Evolutionary conservation across 148 eudicot genomes (phyloP).

Genomic region (Spergularia marina): DNA sequence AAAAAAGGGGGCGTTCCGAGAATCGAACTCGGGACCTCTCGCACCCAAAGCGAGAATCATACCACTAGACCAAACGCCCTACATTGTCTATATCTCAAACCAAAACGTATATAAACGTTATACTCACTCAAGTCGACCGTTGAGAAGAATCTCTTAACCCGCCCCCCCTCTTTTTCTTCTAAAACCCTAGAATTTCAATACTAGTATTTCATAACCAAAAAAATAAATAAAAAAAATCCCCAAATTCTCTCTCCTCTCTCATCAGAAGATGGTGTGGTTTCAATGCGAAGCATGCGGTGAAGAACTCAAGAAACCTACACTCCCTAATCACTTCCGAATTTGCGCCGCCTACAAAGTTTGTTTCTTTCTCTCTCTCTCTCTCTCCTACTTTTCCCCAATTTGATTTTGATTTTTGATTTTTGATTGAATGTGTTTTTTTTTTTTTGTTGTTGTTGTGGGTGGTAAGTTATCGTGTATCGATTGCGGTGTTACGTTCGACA

Average conservation of each 20-base stretch:
- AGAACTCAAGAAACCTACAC: slow-evolving; percentile 85
- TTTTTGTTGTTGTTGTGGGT: not conserved
- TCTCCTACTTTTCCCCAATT: not conserved
- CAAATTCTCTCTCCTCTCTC: too few species aligned
- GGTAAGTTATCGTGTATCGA: slow-evolving; percentile 84
- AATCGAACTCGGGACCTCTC: slow-evolving; percentile 50
- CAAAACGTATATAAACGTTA: too few species aligned
- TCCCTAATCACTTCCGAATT: slow-evolving; percentile 65
- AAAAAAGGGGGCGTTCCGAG: slow-evolving; percentile 36
- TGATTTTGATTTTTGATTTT: not conserved
- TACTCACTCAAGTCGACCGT: too few species aligned
- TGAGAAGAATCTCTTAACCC: too few species aligned
- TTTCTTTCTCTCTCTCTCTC: not conserved
- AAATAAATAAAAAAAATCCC: too few species aligned
- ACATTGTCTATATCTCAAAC: not conserved
- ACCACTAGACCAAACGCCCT: slow-evolving; percentile 50
- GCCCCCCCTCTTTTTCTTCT: too few species aligned
- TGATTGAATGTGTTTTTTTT: not conserved
- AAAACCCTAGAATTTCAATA: too few species aligned
- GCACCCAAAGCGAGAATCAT: slow-evolving; percentile 50
- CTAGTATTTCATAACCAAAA: too few species aligned
- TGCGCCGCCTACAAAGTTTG: slow-evolving; percentile 66
- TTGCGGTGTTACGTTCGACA: slow-evolving; percentile 65
- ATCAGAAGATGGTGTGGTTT: slow-evolving; percentile 76
- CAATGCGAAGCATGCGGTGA: slow-evolving; percentile 95